phyloP scores from a whole-genome alignment of 768 basidiomycete species.

The Mycena polygramma region DNA sequence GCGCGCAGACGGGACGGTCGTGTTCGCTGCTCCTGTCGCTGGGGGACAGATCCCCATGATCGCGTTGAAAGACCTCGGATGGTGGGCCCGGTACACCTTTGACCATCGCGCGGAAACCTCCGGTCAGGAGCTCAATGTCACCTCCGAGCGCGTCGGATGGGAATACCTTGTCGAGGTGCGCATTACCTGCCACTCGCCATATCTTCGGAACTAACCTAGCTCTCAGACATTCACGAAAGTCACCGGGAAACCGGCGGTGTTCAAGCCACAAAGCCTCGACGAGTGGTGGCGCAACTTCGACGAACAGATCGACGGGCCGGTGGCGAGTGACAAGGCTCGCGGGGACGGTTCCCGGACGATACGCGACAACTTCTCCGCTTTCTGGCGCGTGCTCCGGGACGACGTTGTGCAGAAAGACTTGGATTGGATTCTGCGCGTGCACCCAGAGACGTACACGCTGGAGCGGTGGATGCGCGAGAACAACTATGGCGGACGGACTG shows the following conservation, averaged over 20 bases:
- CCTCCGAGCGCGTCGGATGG: constrained; percentile 54
- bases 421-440: constrained; percentile 48
- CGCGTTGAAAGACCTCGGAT: constrained; percentile 54
- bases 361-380: constrained; percentile 38
- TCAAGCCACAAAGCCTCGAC: constrained; percentile 21
- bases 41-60: constrained; percentile 55
- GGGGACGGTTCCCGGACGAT: constrained; percentile 27
- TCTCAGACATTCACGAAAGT: constrained; percentile 33
- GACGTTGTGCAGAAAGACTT: constrained; percentile 48
- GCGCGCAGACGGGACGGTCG: constrained; percentile 54
- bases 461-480: constrained; percentile 51
- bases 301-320: constrained; percentile 15
- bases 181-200: too few species aligned
- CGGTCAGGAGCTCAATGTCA: constrained; percentile 52
- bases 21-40: constrained; percentile 53
- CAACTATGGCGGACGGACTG: not conserved
- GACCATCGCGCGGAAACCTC: constrained; percentile 52
- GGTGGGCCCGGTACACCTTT: constrained; percentile 56
- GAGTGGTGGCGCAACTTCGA: constrained; percentile 37
- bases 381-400: constrained; percentile 50
- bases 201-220: too few species aligned
- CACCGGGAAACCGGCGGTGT: constrained; percentile 30
- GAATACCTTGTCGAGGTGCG: constrained; percentile 48
- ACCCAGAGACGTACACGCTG: constrained; percentile 45
- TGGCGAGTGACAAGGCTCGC: constrained; percentile 13